Evolutionary conservation across 1,139 yeast genomes (phyloP).

Genomic region (Nakaseomyces nivariensis): DNA sequence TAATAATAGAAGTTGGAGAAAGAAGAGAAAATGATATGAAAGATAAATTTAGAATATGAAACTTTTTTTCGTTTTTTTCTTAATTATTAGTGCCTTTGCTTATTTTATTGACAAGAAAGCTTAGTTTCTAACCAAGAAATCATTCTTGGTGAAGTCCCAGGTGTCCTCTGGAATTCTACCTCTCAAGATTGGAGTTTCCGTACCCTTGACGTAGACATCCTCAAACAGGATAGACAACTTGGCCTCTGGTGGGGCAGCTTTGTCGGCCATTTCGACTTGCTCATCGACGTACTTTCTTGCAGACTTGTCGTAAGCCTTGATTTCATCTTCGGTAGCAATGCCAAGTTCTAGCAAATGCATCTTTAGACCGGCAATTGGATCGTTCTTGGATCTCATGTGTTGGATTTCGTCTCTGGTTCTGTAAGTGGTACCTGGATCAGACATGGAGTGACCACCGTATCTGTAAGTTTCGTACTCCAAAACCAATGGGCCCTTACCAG

Average conservation of each 20-base stretch:
- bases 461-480: constrained; percentile 96
- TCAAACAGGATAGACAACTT: constrained; percentile 89
- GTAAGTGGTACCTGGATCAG: constrained; percentile 99
- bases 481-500: constrained; percentile 93
- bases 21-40: not conserved
- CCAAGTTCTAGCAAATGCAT: constrained; percentile 69
- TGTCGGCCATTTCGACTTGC: constrained; percentile 90
- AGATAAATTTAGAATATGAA: not conserved
- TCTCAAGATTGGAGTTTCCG: constrained; percentile 86
- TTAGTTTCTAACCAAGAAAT: constrained; percentile 36
- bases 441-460: constrained; percentile 99
- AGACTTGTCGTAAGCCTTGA: constrained; percentile 87
- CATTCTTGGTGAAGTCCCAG: constrained; percentile 73
- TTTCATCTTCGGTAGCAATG: constrained; percentile 88
- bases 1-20: too few relatives aligned
- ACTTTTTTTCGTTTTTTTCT: not conserved
- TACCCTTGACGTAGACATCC: constrained; percentile 92
- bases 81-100: not conserved
- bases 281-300: constrained; percentile 93
- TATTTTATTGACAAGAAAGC: not conserved
- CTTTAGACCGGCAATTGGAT: constrained; percentile 95
- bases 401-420: constrained; percentile 99
- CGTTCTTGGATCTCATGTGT: constrained; percentile 97
- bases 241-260: constrained; percentile 91
- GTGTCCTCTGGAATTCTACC: constrained; percentile 94